Base-by-base conservation (phyloP, 331 rosid genomes). In the Rosa hybrid region DNA sequence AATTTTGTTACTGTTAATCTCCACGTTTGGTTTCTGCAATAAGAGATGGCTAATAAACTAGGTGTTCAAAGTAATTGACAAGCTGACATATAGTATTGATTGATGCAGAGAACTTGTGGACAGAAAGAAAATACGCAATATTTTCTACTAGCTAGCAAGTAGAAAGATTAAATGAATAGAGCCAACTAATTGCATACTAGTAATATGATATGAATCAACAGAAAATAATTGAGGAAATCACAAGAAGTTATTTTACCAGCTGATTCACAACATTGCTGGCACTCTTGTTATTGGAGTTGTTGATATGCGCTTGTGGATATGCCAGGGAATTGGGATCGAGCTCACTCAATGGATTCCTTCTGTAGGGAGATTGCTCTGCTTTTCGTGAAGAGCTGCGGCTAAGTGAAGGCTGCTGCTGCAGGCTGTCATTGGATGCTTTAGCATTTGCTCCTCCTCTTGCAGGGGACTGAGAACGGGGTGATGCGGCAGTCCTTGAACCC, bases 301-400 rank as follows among this genome's bases (percentile, higher is more conserved):
- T 83, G 72, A 84, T 90, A 39, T 82, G 67, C 38, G 86, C 75
- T 39, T 89, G 87, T 81, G 88, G 78, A 80, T 78, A 48, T 72
- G 90, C 81, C 51, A 89, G 76, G 65, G 90, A 50, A 75, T 94
- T 90, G 5, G 88, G 77, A 68, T 94, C 97, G 48, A 94, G 79
- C 84, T 92, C 98, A 77, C 85, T 82, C 63, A 91, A 56, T 18
- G 98, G 97, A 67, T 87, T 90, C 84, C 98, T 92, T 88, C 94
- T 86, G 75, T 71, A 63, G 57, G 97, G 98, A 10, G 98, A 94
- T 2, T 85, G 90, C 74, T 92, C 98, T 48, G 92, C 90, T 87
- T 88, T 94, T 83, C 95, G 91, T n/a, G 98, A 94, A 30, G 89
- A 72, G 86, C 83, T 92, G n/a, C 97, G 94, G 87, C 97, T 89